Percentiles rank a stretch among this genome's conserved stretches.
These are phyloP conservation scores for Aspergillus homomorphus DNA, from an alignment of 495 filamentous ascomycete species.

Conservation along the genomic window DNA sequence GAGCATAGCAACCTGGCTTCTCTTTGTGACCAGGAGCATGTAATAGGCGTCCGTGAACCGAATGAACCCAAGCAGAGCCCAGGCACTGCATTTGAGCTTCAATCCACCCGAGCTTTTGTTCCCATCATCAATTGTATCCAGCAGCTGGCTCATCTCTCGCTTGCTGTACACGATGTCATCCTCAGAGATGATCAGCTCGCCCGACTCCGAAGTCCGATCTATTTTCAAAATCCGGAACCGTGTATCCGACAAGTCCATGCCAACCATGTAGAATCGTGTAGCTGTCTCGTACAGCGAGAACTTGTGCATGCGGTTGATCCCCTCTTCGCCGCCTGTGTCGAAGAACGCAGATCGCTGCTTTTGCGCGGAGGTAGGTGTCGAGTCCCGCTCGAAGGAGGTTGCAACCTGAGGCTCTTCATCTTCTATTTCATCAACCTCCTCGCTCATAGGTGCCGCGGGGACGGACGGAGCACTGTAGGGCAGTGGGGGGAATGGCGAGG, in stretches of 20 bases:
- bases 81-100: conserved; percentile 83
- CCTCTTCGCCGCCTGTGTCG: conserved; percentile 61
- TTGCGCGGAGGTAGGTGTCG: conserved; percentile 34
- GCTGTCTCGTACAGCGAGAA: conserved; percentile 95
- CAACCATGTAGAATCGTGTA: conserved; percentile 88
- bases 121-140: conserved; percentile 93
- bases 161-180: conserved; percentile 93
- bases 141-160: conserved; percentile 85
- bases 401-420: conserved; percentile 44
- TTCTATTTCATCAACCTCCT: conserved; percentile 31
- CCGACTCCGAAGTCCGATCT: conserved; percentile 79
- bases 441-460: conserved; percentile 19
- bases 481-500: conserved; percentile 23
- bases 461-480: conserved; percentile 27
- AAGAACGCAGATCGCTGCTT: conserved; percentile 48
- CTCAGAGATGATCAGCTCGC: conserved; percentile 79
- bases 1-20: conserved; percentile 91
- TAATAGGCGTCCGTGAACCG: conserved; percentile 96
- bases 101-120: conserved; percentile 90
- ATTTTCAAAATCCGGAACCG: conserved; percentile 92
- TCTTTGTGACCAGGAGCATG: conserved; percentile 94
- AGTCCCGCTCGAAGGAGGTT: conserved; percentile 44
- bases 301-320: conserved; percentile 85
- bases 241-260: conserved; percentile 81
- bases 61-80: conserved; percentile 93